phyloP scores from a whole-genome alignment of 2,329 filamentous ascomycete genomes.

The Eurotiales sp. region DNA sequence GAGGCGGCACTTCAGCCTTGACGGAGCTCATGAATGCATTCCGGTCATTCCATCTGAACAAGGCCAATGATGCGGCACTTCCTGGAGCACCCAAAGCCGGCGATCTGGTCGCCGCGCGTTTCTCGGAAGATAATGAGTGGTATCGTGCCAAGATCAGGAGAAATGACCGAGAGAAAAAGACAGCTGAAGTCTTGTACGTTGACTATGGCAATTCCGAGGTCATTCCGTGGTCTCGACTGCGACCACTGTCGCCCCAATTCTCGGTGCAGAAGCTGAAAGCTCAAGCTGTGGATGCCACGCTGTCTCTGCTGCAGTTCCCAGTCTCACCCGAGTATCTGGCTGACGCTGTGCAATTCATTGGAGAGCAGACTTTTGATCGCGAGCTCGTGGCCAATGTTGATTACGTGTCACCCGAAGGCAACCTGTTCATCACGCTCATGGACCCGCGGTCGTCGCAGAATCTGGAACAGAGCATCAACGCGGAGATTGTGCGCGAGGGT shows the following conservation, averaged over 20 bases:
- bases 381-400: constrained; percentile 89
- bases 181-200: constrained; percentile 86
- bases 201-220: constrained; percentile 96
- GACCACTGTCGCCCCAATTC: constrained; percentile 81
- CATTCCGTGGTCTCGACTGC: constrained; percentile 77
- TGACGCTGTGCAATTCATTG: constrained; percentile 73
- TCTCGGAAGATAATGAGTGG: constrained; percentile 86
- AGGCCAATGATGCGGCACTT: constrained; percentile 72
- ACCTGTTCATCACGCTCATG: constrained; percentile 82
- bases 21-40: constrained; percentile 88
- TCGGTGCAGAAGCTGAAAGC: constrained; percentile 74
- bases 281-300: constrained; percentile 80
- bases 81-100: constrained; percentile 79
- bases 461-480: constrained; percentile 78
- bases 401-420: constrained; percentile 73
- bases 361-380: constrained; percentile 68
- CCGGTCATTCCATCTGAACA: constrained; percentile 82
- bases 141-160: constrained; percentile 87
- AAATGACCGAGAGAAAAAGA: constrained; percentile 86
- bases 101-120: constrained; percentile 86
- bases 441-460: constrained; percentile 64
- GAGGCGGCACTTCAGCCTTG: constrained; percentile 77
- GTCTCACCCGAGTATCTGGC: constrained; percentile 74
- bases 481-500: constrained; percentile 77
- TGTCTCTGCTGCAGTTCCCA: constrained; percentile 88